Evolutionary conservation across 2,329 filamentous ascomycete genomes (phyloP).

Genomic region (Fusarium hostae): DNA sequence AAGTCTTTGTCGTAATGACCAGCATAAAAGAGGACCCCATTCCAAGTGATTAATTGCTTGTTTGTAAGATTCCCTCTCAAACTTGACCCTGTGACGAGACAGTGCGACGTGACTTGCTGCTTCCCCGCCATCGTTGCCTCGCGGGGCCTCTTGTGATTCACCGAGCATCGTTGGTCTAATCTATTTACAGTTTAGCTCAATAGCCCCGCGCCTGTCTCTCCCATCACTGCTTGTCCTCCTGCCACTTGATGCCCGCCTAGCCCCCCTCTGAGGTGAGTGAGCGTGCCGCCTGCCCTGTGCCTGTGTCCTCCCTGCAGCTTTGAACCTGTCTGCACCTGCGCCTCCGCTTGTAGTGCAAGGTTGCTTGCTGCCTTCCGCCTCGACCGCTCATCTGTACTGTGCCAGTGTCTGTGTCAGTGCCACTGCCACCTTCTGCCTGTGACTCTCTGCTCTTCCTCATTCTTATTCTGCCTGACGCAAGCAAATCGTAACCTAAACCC

Average conservation of each 20-base stretch:
- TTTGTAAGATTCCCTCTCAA: constrained; percentile 15
- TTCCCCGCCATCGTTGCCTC: constrained; percentile 44
- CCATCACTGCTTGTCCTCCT: constrained; percentile 42
- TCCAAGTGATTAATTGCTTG: neutral
- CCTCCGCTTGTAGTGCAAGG: constrained; percentile 8
- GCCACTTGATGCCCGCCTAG: constrained; percentile 23
- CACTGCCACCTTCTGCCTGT: constrained; percentile 35
- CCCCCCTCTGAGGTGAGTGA: constrained; percentile 5
- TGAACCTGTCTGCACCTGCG: constrained; percentile 19
- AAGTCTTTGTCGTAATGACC: neutral
- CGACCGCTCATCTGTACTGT: constrained; percentile 46
- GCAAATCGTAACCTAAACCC: constrained; percentile 44
- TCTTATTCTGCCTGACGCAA: constrained; percentile 46
- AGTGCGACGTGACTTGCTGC: constrained; percentile 42
- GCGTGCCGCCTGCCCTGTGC: constrained; percentile 33
- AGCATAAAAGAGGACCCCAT: neutral
- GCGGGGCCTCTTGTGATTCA: constrained; percentile 46
- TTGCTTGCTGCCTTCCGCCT: constrained; percentile 35
- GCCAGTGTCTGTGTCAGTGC: constrained; percentile 41
- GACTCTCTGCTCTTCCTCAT: constrained; percentile 39
- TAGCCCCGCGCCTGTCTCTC: constrained; percentile 42
- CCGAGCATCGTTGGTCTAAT: constrained; percentile 21
- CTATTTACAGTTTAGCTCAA: constrained; percentile 26
- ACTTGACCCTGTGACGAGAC: constrained; percentile 36
- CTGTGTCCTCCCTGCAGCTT: constrained; percentile 30